Evolutionary conservation across 164 flowering plant species (phyloP), one percentile per base, ranked within the genome.

Genomic region (Vitis rotundifolia): DNA sequence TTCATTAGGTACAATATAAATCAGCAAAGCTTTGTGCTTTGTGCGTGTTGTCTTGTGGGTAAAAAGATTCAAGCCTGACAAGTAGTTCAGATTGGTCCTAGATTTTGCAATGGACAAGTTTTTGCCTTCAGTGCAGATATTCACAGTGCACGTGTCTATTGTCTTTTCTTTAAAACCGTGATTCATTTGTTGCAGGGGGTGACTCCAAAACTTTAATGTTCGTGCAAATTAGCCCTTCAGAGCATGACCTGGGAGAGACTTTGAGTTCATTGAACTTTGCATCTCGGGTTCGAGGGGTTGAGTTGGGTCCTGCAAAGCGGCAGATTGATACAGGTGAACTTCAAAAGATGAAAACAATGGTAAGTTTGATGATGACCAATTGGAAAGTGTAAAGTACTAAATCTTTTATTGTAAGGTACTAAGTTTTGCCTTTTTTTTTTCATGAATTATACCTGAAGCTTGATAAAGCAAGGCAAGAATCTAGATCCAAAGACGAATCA

Each of bases 161-260:
- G 7, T 37, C 44, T 37, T 37, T 37, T 6, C 7, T 3, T 37
- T 37, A 6, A 37, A 37, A 3, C 44, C 7, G 8, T 37, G 44
- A 37, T 37, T 49, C 63, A 63, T 68, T 71, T 44, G 14, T 63
- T 79, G 75, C 84, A 92, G 98, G 98, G 19, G 98, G 97, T 49
- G 90, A 93, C 70, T 86, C 97, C 29, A 93, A 93, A 68, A 89
- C 94, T 48, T 68, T 93, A 55, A 93, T 93, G 98, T 86, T 93
- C 80, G 97, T 93, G 53, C 98, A 93, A 80, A 93, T 93, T 26
- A 93, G 98, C 68, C 98, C 98, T 49, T 87, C 91, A 11, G 97
- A 91, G 49, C 70, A 84, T 61, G 97, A 91, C 64, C 50, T 83
- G 62, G 87, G 97, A 64, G 97, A 91, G 84, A 91, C 98, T n/a